Conservation (phyloP, 768 basidiomycete genomes). For the Leucocoprinus leucothites region DNA sequence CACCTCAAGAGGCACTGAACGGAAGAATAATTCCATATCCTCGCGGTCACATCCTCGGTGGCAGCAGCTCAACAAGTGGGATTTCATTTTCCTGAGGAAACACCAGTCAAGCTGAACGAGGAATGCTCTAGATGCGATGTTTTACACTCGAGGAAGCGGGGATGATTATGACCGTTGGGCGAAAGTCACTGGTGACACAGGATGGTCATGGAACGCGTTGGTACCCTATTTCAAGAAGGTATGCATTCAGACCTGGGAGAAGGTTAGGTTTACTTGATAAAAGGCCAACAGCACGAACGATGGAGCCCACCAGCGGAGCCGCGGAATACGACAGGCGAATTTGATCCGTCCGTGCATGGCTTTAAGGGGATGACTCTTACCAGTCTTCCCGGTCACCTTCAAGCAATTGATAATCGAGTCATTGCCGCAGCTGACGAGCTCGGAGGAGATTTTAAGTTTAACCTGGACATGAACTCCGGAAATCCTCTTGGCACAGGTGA, state of each 20-base stretch:
- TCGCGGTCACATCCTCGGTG: constrained; percentile 27
- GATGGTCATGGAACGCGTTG: constrained; percentile 32
- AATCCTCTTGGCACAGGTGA: constrained; percentile 28
- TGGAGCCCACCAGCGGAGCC: constrained; percentile 31
- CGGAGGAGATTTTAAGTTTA: constrained; percentile 22
- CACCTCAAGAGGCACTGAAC: constrained; percentile 20
- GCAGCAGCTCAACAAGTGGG: constrained; percentile 24
- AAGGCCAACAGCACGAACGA: constrained; percentile 31
- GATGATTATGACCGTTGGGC: constrained; percentile 27
- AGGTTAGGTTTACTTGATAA: neutral
- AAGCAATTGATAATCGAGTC: constrained; percentile 26
- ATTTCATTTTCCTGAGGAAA: neutral
- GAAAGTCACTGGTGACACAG: constrained; percentile 25
- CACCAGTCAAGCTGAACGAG: no score
- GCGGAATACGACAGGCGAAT: constrained; percentile 35
- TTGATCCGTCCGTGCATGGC: constrained; percentile 34
- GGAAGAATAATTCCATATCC: constrained; percentile 19
- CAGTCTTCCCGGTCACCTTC: constrained; percentile 28
- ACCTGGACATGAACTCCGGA: constrained; percentile 27
- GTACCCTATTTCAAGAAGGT: constrained; percentile 29
- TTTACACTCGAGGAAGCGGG: constrained; percentile 27
- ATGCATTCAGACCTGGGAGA: neutral
- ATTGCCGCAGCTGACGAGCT: constrained; percentile 28
- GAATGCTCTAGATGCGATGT: constrained; percentile 24
- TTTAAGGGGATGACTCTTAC: constrained; percentile 28